Base-by-base conservation (phyloP, 2,329 filamentous ascomycete species). In the Epichloe sylvatica region DNA sequence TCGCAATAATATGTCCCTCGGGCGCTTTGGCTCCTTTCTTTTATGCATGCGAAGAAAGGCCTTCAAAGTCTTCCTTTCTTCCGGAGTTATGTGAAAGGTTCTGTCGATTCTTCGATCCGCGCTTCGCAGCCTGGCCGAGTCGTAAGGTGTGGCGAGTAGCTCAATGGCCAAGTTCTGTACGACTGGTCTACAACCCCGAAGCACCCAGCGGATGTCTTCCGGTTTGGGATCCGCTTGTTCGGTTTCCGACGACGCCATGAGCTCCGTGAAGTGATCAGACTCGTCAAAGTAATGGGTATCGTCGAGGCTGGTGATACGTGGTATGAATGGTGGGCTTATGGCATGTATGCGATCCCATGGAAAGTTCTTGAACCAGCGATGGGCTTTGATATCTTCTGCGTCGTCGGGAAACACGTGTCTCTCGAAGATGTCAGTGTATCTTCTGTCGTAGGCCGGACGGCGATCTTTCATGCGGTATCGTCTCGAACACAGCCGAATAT, bases 241-340 rank as follows among this genome's bases (percentile, higher is more conserved):
- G 1, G 65, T 62, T 3, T 51, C 45, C 6, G 69, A 63, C 5
- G 74, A 77, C 30, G 74, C 71, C 2, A 76, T 72, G 71, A 74
- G 72, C 57, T 84, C 81, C 35, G 77, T 80, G 47, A 91, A 79
- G 30, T 83, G 73, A 39, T 86, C 80, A 55, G 88, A 86, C 46
- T 89, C 83, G 51, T 95, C 86, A 60, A 97, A 97, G 62, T 95
- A 97, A 59, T 84, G 86, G 1, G 89, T 92, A 61, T 90, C 85
- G 47, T 85, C 82, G 54, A 74, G 70, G 33, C 72, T 70, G 38
- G 72, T 72, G 23, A 96, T 81, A 9, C 80, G 75, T 0, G 91
- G 91, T 1, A 94, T 71, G 59, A 94, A 91, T 0, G 90, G 90
- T 0, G 91, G 90, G 8, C 71, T 70, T 49, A 79, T 75, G 35